These are phyloP conservation scores for Ceratobasidium sp. DNA, from an alignment of 1,284 basidiomycete species.

Conservation along the genomic window DNA sequence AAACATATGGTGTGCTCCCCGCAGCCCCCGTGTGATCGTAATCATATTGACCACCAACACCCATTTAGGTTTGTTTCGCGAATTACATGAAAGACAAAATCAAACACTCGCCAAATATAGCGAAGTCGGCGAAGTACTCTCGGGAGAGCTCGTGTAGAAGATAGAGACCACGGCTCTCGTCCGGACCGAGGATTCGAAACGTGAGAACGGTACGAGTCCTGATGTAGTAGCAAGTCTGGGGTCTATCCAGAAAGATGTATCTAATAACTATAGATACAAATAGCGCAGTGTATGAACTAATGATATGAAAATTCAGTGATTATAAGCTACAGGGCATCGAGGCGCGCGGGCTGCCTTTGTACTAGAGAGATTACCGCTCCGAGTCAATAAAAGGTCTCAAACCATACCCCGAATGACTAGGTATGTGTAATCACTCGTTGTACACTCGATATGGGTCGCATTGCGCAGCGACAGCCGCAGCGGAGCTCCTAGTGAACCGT, in stretches of 20 bases:
- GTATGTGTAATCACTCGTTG: no score
- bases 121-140: constrained; percentile 34
- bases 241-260: no score
- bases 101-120: constrained; percentile 31
- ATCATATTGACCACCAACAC: background rate
- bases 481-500: background rate
- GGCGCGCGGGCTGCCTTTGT: no score
- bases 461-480: constrained; percentile 29
- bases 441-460: constrained; percentile 21
- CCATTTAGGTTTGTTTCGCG: constrained; percentile 32
- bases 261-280: no score
- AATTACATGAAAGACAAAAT: constrained; percentile 37
- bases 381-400: no score
- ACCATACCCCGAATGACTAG: no score
- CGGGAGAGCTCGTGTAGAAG: constrained; percentile 30
- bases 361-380: no score
- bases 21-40: no score
- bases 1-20: constrained; percentile 1
- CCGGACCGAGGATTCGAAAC: constrained; percentile 8
- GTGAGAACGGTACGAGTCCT: constrained; percentile 6
- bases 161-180: constrained; percentile 16
- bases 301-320: no score
- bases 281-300: no score
- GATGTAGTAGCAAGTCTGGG: background rate
- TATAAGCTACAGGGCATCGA: no score